Base-by-base conservation (phyloP, 2,329 filamentous ascomycete genomes). In the Aspergillus cejpii region DNA sequence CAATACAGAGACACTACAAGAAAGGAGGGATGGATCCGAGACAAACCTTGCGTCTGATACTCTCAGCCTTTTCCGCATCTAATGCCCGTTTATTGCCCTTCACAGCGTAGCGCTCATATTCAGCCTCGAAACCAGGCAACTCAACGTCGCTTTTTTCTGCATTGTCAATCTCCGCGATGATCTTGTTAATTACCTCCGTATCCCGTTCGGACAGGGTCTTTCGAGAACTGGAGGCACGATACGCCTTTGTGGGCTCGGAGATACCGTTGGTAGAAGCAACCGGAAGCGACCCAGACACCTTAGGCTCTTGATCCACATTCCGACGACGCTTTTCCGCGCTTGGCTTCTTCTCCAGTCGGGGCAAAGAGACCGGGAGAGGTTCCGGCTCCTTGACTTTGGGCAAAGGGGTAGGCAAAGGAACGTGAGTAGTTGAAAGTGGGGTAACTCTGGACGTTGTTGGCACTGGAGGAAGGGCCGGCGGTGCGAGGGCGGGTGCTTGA, bases 161-260 rank as follows among this genome's bases (percentile, higher is more conserved):
- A 3, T 71, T 70, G 41, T 82, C 79, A 34, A 83, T 75, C 49
- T 73, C 74, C 6, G 73, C 75, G 55, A 91, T 75, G 44, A 81
- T 66, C 49, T 78, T 76, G 65, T 85, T 74, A n/a, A 91, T 79
- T 56, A 81, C 83, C 59, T 81, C 83, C 48, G 81, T 77, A 59
- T 85, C 81, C 38, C 81, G 75, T 33, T 76, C 75, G 0, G 76
- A 74, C 24, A 77, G 60, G 3, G 65, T 75, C 73, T 57, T 72
- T 71, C 61, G 77, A 68, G 51, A 76, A 77, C 61, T 86, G 80
- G 41, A 20, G 11, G 76, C 41, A 23, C 53, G 53, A 21, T 45
- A n/a, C 23, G 53, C 39, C 31, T 56, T 58, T 29, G 43, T 37
- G 7, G 47, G 34, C 21, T 53, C 51, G 2, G 47, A 26, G 37